phyloP scores from a whole-genome alignment of 1,284 basidiomycete genomes.

The Microbotryum lychnidis-dioicae region DNA sequence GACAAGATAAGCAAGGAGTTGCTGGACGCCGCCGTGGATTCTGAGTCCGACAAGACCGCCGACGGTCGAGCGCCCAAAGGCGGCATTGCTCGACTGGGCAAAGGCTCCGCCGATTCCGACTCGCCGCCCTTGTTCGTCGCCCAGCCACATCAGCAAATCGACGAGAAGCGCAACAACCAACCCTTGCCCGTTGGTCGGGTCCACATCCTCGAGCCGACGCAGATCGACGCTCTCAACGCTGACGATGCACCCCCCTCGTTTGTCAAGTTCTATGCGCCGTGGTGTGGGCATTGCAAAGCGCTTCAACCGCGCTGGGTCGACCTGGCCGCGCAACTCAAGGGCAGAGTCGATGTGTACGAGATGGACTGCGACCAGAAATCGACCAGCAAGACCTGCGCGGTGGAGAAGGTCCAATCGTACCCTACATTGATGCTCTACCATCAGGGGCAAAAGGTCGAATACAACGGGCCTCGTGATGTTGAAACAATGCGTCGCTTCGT shows the following conservation, averaged over 20 bases:
- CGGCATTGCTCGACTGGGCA: too few species aligned
- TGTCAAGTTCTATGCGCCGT: constrained; percentile 85
- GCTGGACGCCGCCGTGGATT: too few species aligned
- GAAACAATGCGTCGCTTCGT: constrained; percentile 60
- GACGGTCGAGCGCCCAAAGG: too few species aligned
- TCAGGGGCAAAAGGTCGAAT: constrained; percentile 54
- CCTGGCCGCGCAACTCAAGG: constrained; percentile 59
- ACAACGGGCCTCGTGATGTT: constrained; percentile 58
- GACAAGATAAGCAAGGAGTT: too few species aligned
- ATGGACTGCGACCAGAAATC: constrained; percentile 67
- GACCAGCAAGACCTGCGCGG: constrained; percentile 55
- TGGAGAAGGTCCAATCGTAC: constrained; percentile 62
- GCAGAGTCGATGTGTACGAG: constrained; percentile 64
- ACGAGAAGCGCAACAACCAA: constrained; percentile 1
- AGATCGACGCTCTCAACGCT: constrained; percentile 13
- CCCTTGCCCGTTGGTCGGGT: constrained; percentile 25
- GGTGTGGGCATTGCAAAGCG: constrained; percentile 64
- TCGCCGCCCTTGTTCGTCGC: too few species aligned
- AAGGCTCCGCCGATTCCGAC: too few species aligned
- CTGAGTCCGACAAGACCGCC: too few species aligned
- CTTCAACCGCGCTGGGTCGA: constrained; percentile 58
- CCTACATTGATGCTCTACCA: constrained; percentile 62
- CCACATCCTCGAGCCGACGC: constrained; percentile 9
- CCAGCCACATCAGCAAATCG: too few species aligned
- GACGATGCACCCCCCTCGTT: constrained; percentile 55